Evolutionary conservation across 2,329 filamentous ascomycete species (phyloP), one percentile per base, ranked within the genome.

Genomic region (Alternaria infectoria): DNA sequence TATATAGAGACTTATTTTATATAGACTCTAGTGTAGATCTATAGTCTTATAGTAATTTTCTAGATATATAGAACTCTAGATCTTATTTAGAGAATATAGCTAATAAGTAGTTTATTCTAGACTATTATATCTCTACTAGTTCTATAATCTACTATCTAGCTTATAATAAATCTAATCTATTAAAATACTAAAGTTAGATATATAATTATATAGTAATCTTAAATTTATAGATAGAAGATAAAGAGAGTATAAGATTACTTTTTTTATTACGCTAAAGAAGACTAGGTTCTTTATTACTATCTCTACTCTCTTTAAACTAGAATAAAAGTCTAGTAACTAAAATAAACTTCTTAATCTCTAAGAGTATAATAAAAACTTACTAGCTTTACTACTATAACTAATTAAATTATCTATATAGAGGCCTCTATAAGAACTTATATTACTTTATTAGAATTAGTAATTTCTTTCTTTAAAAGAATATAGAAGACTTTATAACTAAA

Each of bases 311-410:
- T 47, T 51, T 23, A 5, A 43, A 58, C 55, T 58, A 7, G 45
- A 21, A 32, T 6, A 17, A 6, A 58, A 58, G 55, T 23, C 46
- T 10, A 28, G 55, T 58, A 21, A 32, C 23, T 32, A 32, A 26
- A 46, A 58, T 45, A n/a, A 46, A 50, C 50, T 51, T 58, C 8
- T 26, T 13, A 44, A 43, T 58, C 21, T 45, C 23, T 10, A 15
- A 50, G 15, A 45, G 50, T 11, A 32, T 23, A n/a, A 58, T 21
- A 51, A 32, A 26, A n/a, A 58, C 55, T 43, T 11, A 58, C 30
- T 58, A 15, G 55, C 46, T 58, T 44, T 21, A 58, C 32, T 58
- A 6, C 21, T 58, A 58, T n/a, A 15, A 50, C 45, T 15, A 61
- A 36, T 54, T 61, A 15, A 49, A 45, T 46, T 17, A 13, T 46